Base-by-base conservation (phyloP, 305 asterid species). In the Petunia hybrid region DNA sequence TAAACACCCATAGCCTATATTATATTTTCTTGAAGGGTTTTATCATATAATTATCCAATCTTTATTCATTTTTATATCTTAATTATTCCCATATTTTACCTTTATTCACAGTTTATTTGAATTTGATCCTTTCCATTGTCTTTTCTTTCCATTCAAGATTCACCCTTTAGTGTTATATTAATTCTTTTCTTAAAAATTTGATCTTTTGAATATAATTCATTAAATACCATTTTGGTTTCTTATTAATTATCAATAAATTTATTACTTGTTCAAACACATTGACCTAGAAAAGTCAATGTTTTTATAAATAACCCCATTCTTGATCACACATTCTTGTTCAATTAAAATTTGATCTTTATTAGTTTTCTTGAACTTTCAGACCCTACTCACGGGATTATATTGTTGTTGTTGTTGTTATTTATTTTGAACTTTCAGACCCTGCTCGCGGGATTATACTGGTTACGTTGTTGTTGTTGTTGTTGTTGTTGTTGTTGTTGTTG, bases 211-310 rank as follows among this genome's bases (percentile, higher is more conserved):
- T 22, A 22, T 36, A 12, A 73, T 35, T 73, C 2, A 35, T 48
- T 12, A 59, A 12, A 69, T 22, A 0, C 62, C 42, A 31, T 73
- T 5, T 9, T 73, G 57, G 57, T 71, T 22, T 56, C 14, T 9
- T 45, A 46, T 39, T 71, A 2, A 61, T 48, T 45, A 12, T 31
- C 46, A 16, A 41, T 16, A 6, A 22, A 60, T 60, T 60, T 60
- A 16, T 61, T 61, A 61, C 67, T 61, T 61, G 13, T 5, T 61
- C 13, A 71, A 48, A 73, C 14, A 31, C 62, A 73, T 48, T 73
- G 78, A 73, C 78, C 62, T 73, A 48, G 62, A 51, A 71, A 71
- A 73, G 78, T 73, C 78, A 73, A 31, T 48, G 2, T 12, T 71
- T 35, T 51, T 5, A 68, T 68, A 66, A 31, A 3, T 5, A 5